Conservation (phyloP, 305 asterid species). For the Fraxinus ornus region DNA sequence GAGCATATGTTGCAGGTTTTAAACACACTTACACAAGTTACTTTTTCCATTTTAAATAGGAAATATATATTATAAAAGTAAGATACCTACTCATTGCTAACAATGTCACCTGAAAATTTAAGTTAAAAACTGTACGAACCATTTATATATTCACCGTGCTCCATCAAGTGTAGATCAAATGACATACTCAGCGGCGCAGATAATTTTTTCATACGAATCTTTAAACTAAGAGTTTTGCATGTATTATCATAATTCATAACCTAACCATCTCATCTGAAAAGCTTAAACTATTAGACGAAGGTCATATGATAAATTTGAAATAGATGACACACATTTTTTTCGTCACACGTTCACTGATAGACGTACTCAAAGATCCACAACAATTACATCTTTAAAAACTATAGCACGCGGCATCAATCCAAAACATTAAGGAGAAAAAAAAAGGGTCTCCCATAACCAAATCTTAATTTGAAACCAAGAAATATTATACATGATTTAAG, state of each 20-base stretch:
- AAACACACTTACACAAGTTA: neutral
- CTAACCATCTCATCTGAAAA: neutral
- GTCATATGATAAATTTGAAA: neutral
- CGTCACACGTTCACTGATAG: neutral
- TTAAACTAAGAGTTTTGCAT: neutral
- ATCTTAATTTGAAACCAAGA: constrained; percentile 15
- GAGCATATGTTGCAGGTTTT: neutral
- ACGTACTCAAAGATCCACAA: neutral
- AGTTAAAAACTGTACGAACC: too few relatives aligned
- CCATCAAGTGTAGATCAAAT: neutral
- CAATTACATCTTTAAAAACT: neutral
- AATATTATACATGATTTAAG: neutral
- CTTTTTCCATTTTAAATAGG: neutral
- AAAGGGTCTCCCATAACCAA: constrained; percentile 10
- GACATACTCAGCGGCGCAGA: neutral
- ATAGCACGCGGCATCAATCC: neutral
- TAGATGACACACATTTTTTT: neutral
- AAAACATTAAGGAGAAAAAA: neutral
- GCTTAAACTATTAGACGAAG: neutral
- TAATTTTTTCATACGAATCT: neutral
- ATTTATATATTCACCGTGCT: too few relatives aligned
- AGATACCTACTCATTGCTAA: too few relatives aligned
- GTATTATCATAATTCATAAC: too few relatives aligned
- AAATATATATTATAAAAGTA: too few relatives aligned
- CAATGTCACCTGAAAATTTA: neutral